Base-by-base conservation (phyloP, 2,329 filamentous ascomycete species). In the Colletotrichum scovillei region DNA sequence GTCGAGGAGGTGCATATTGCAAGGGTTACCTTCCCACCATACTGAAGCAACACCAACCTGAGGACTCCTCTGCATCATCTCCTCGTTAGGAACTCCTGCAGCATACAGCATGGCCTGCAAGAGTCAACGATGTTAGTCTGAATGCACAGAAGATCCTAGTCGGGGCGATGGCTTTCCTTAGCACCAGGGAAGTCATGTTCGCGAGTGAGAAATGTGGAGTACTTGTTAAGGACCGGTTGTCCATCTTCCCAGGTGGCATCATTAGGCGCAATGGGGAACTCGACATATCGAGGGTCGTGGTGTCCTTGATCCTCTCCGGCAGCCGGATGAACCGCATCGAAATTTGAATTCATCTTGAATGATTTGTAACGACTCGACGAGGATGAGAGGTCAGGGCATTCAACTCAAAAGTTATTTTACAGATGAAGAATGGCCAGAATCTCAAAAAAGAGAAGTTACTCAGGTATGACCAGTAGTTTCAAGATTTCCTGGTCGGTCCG, bases 21-120 rank as follows among this genome's bases (percentile, higher is more conserved):
- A 98, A 49, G 96, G 94, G 81, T 98, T 98, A 30, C 96, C 96
- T 84, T 98, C 95, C 95, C 95, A 98, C 95, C 95, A 98, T 5
- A 98, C 94, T 5, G 93, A 95, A 7, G 95, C 93, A 79, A 98
- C 91, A 71, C 96, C 96, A 28, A 98, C 94, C 75, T 98, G 96
- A 12, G 96, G 94, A 66, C 93, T 93, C 70, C 89, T 96, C 84
- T 96, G 95, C 94, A 98, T 97, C 79, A 92, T 91, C 69, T 97
- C 88, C 78, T 91, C 88, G 80, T 95, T 90, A 1, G 95, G 94
- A 38, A 98, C 93, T 26, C 96, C 96, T 8, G 96, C 95, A 16
- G 94, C 95, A 83, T 97, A 98, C 24, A 98, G 89, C 96, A 98
- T 98, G 55, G 96, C 95, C 93, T 95, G 42, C 32, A 35, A 12